Conservation (phyloP, 176 grass and related monocot species). For the Aegilops speltoides region DNA sequence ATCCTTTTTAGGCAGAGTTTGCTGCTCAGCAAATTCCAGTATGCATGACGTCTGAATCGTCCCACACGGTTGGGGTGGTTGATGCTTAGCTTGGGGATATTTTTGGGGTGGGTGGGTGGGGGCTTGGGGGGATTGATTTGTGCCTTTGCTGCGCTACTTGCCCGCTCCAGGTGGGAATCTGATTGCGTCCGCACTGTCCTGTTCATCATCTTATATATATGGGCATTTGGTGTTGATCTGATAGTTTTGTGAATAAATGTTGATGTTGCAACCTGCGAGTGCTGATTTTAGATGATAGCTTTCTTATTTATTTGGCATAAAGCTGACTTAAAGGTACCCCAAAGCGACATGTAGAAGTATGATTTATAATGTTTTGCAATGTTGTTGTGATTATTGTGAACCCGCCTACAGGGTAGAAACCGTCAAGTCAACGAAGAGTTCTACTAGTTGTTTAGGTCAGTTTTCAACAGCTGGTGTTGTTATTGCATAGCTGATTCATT, state of each 20-base stretch:
- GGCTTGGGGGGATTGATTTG: not conserved
- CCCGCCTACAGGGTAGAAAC: not conserved
- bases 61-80: not conserved
- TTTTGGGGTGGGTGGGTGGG: not conserved
- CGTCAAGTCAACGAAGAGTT: not conserved
- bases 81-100: not conserved
- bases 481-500: constrained; percentile 3
- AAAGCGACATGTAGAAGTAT: not conserved
- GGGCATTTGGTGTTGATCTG: not conserved
- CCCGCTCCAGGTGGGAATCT: not conserved
- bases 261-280: not conserved
- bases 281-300: not conserved
- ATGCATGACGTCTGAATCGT: not conserved
- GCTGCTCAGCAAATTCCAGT: not conserved
- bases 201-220: not conserved
- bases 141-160: not conserved
- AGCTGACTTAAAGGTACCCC: not conserved
- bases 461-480: not conserved
- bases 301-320: not conserved
- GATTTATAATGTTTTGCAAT: not conserved
- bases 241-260: not conserved
- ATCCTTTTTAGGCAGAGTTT: not conserved
- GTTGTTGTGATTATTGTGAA: not conserved
- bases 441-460: not conserved
- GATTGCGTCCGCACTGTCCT: not conserved